Base-by-base conservation (phyloP, 202 grass and related monocot genomes). In the Setaria viridis region DNA sequence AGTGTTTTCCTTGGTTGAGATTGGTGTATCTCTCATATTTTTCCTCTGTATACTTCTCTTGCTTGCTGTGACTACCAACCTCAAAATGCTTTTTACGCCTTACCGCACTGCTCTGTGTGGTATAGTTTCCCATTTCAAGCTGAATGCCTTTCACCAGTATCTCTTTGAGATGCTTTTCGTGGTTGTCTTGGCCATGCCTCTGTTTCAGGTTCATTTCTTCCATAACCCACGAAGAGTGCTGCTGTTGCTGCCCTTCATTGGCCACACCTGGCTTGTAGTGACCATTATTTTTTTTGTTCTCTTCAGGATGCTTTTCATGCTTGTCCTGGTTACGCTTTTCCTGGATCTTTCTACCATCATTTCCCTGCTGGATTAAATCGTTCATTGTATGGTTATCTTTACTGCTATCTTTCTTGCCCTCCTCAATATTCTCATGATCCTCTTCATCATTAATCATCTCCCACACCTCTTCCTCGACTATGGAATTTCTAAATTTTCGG, bases 401-500 rank as follows among this genome's bases (percentile, higher is more conserved):
- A 16, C 29, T 45, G 29, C 35, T 11, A 10, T 80, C 80, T 75
- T 69, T 53, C 9, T 71, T 13, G 2, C 30, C 13, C 62, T 73
- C 42, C 48, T 68, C 71, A 19, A 88, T 17, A 3, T 77, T 80
- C 45, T 82, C 85, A 37, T 69, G 69, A 35, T 68, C 76, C 25
- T 89, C 86, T 1, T 67, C 80, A 5, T 80, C 79, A 3, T 86
- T 62, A 43, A 86, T 84, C 76, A 86, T 81, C 48, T 88, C 85
- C 89, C 86, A 88, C 47, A 80, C 83, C 66, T 91, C 89, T 59
- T 92, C 80, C 69, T 83, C 73, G 2, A 88, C 88, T 51, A 86
- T 75, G 56, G 87, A 89, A 29, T 93, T 87, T 46, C 86, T 76
- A 51, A 85, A 86, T 67, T 64, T 93, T 20, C 83, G 74, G 35